Conservation (phyloP, 2,329 filamentous ascomycete species). For the Lecanicillium sp. region DNA sequence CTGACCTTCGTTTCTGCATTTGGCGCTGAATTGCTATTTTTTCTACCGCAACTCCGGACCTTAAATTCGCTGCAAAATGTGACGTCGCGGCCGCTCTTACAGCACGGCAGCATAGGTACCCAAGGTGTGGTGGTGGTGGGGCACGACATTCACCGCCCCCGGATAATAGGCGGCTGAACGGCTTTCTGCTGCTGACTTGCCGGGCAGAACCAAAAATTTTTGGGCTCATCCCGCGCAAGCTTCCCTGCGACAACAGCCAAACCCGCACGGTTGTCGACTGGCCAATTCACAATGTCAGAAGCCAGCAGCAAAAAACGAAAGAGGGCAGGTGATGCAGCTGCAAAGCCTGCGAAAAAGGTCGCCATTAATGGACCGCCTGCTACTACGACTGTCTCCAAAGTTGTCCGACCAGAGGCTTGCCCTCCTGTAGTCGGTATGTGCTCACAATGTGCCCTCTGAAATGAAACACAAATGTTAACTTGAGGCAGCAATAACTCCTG, state of each 20-base stretch:
- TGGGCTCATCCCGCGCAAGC: conserved; percentile 18
- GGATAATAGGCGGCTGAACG: conserved; percentile 17
- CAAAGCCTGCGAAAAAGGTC: conserved; percentile 45
- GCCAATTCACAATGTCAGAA: conserved; percentile 26
- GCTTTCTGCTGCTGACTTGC: conserved; percentile 15
- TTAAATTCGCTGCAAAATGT: conserved; percentile 2
- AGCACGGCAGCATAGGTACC: background rate
- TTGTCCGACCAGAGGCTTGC: conserved; percentile 36
- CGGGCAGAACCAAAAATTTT: conserved; percentile 20
- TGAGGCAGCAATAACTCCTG: conserved; percentile 24
- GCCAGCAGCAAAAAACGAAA: conserved; percentile 45
- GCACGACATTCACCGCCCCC: conserved; percentile 13
- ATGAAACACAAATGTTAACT: conserved; percentile 12
- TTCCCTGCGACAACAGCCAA: conserved; percentile 2
- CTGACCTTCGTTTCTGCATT: no score
- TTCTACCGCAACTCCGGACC: no score
- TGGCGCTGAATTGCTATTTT: no score
- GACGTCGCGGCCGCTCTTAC: conserved; percentile 7
- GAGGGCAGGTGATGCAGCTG: conserved; percentile 32
- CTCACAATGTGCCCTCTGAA: conserved; percentile 2
- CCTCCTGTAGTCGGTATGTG: conserved; percentile 47
- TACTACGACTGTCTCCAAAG: conserved; percentile 37
- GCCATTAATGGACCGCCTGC: conserved; percentile 32
- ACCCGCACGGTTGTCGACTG: background rate
- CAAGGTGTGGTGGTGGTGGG: conserved; percentile 6